These are phyloP conservation scores for Suhomyces chickasaworum DNA, from an alignment of 1,139 yeast genomes.

Conservation along the genomic window DNA sequence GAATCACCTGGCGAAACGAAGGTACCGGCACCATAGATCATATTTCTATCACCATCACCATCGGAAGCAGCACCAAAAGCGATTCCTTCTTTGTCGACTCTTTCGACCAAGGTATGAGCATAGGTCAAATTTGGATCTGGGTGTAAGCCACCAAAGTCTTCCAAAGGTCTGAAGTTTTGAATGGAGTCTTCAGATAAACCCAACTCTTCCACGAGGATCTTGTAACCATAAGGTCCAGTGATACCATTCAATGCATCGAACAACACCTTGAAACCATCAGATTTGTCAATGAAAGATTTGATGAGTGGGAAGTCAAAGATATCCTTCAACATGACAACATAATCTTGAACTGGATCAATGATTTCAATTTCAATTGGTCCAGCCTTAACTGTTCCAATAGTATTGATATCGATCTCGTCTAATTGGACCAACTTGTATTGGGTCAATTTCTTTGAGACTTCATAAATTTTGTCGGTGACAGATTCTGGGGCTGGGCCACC, in stretches of 20 bases:
- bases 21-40: conserved; percentile 95
- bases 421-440: conserved; percentile 61
- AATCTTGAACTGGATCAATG: conserved; percentile 79
- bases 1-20: conserved; percentile 99
- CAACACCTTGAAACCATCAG: conserved; percentile 63
- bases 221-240: conserved; percentile 94
- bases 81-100: conserved; percentile 76
- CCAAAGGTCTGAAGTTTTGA: conserved; percentile 77
- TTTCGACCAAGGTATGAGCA: conserved; percentile 82
- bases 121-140: conserved; percentile 98
- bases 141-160: conserved; percentile 96
- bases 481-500: conserved; percentile 99
- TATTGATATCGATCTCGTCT: conserved; percentile 60
- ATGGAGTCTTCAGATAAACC: conserved; percentile 71
- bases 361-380: conserved; percentile 63
- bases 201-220: conserved; percentile 80
- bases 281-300: conserved; percentile 58
- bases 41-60: conserved; percentile 98
- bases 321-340: conserved; percentile 74
- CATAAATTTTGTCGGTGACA: conserved; percentile 85
- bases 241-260: conserved; percentile 95
- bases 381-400: conserved; percentile 56
- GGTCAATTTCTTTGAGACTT: conserved; percentile 59
- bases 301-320: conserved; percentile 89
- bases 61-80: conserved; percentile 98